A percentile compares a stretch with the other conserved stretches of the same genome.
Evolutionary conservation across 768 basidiomycete species (phyloP).

Genomic region (Lentinula aciculospora): DNA sequence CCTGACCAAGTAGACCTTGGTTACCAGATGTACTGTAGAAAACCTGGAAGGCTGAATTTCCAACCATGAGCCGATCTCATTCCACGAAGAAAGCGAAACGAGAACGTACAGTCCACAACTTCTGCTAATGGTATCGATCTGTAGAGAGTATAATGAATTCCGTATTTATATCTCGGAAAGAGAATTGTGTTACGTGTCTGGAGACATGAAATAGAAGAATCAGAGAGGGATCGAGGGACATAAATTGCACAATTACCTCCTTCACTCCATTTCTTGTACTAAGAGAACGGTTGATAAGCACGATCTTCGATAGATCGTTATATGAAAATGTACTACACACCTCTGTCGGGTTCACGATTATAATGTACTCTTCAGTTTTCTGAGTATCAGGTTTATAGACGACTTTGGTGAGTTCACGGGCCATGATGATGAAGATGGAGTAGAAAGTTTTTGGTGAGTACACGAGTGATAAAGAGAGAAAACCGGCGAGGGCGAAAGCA

Average conservation of each 20-base stretch:
- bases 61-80: not conserved
- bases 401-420: slow-evolving; percentile 56
- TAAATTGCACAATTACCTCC: slow-evolving; percentile 51
- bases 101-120: slow-evolving; percentile 72
- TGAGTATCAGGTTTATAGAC: slow-evolving; percentile 66
- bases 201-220: slow-evolving; percentile 11
- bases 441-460: slow-evolving; percentile 8
- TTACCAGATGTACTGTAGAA: slow-evolving; percentile 68
- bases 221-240: slow-evolving; percentile 12
- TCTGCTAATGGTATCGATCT: slow-evolving; percentile 68
- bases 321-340: slow-evolving; percentile 31
- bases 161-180: not conserved
- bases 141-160: slow-evolving; percentile 10
- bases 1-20: slow-evolving; percentile 68
- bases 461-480: not conserved
- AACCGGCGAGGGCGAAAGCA: not conserved
- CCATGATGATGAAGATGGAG: slow-evolving; percentile 29
- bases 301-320: slow-evolving; percentile 9
- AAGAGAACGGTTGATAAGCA: slow-evolving; percentile 6
- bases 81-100: not conserved
- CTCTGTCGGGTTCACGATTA: slow-evolving; percentile 62
- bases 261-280: slow-evolving; percentile 77
- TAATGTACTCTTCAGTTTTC: slow-evolving; percentile 65
- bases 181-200: slow-evolving; percentile 60
- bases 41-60: slow-evolving; percentile 56